Evolutionary conservation across 306 rosid species (phyloP), one percentile per base, ranked within the genome.

Genomic region (Notholithocarpus densiflorus): DNA sequence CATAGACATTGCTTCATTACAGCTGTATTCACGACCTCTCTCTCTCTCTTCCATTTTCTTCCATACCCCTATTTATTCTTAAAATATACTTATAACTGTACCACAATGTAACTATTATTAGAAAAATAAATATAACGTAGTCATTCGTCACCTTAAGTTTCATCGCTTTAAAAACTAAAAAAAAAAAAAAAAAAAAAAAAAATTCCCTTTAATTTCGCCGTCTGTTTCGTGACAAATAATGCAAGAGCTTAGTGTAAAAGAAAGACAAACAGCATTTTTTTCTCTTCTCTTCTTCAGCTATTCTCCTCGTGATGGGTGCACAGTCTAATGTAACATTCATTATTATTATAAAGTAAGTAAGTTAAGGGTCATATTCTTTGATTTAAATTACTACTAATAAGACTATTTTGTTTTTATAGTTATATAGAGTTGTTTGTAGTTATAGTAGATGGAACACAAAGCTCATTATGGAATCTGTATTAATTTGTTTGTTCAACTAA

Each of bases 21-120:
- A 91, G 96, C 96, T 91, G 96, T 88, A 88, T 84, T 83, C 93
- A 88, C 90, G 80, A 89, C 77, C 79, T 12, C 61, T 20, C 64
- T 31, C 60, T 24, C 57, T 56, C 40, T 62, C 68, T 20, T 20
- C 20, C 56, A 24, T 21, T 61, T 64, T 37, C 73, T 80, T 27
- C 52, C 76, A 31, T 17, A 8, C 20, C 75, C 23, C 61, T n/a
- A 6, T 48, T 68, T 43, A 23, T 77, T 70, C 23, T 21, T 21
- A 74, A 57, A 57, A 24, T 21, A 51, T 57, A 68, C 75, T 75
- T 83, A 56, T 59, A 59, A 74, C 48, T 13, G 26, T 3, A 9
- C 3, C 8, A 48, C 53, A 48, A 48, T 48, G 17, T 14, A 27
- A 26, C 40, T 6, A 27, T 3, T 32, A 18, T 8, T 66, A 19